A percentile compares a stretch with the other conserved stretches of the same genome.
These are phyloP conservation scores for Luffa aegyptiaca DNA, from an alignment of 306 rosid species.

Conservation along the genomic window DNA sequence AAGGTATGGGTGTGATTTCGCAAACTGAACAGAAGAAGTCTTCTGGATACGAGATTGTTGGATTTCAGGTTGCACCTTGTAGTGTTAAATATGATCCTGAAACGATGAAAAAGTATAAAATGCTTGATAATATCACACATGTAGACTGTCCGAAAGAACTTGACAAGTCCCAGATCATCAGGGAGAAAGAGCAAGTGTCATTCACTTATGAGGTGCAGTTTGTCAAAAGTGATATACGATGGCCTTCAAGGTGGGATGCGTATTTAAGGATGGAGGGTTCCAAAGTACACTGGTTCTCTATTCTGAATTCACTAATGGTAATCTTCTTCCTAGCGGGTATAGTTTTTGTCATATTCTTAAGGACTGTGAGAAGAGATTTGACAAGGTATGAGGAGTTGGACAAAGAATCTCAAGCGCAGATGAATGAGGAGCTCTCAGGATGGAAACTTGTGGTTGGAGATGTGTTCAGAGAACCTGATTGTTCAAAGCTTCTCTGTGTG, in stretches of 20 bases:
- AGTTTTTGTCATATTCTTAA: slow-evolving; percentile 81
- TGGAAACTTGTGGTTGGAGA: slow-evolving; percentile 99
- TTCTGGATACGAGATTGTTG: slow-evolving; percentile 86
- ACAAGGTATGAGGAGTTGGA: slow-evolving; percentile 92
- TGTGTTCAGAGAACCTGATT: slow-evolving; percentile 83
- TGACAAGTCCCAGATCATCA: slow-evolving; percentile 63
- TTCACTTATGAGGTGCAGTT: slow-evolving; percentile 90
- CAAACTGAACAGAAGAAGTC: slow-evolving; percentile 64
- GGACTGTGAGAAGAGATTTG: slow-evolving; percentile 93
- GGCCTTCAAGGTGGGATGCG: slow-evolving; percentile 99
- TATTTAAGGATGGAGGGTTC: slow-evolving; percentile 95
- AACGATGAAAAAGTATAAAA: slow-evolving; percentile 34
- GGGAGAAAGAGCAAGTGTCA: slow-evolving; percentile 65
- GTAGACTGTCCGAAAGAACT: slow-evolving; percentile 52
- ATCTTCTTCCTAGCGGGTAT: slow-evolving; percentile 90
- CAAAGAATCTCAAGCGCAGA: slow-evolving; percentile 93
- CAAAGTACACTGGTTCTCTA: slow-evolving; percentile 86
- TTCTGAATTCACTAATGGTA: slow-evolving; percentile 66
- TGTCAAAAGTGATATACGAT: slow-evolving; percentile 65
- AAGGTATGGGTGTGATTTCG: slow-evolving; percentile 69
- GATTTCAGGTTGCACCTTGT: slow-evolving; percentile 82
- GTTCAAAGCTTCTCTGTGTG: slow-evolving; percentile 75
- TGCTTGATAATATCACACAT: slow-evolving; percentile 26
- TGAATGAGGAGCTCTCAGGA: slow-evolving; percentile 98
- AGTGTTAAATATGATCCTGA: slow-evolving; percentile 57